Percentiles rank a stretch among this genome's conserved stretches.
phyloP scores from a whole-genome alignment of 306 rosid species.

The Prosopis cineraria region DNA sequence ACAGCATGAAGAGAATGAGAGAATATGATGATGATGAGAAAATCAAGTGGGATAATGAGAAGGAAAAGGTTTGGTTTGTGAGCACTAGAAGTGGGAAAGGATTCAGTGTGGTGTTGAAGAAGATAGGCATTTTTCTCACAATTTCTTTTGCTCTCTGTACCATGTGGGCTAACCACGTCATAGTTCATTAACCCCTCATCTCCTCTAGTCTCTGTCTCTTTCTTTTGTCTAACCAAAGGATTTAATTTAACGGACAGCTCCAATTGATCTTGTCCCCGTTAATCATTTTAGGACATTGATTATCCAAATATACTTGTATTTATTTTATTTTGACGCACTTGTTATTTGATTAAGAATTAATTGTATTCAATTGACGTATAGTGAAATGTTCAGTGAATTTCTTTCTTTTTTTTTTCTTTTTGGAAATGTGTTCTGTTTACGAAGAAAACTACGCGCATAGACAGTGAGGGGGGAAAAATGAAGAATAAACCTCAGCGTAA shows the following conservation, averaged over 20 bases:
- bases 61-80: constrained; percentile 42
- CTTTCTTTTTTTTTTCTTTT: too few relatives aligned
- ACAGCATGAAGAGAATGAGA: constrained; percentile 33
- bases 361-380: constrained; percentile 32
- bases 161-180: constrained; percentile 74
- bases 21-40: constrained; percentile 10
- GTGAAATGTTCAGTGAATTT: not conserved
- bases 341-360: constrained; percentile 33
- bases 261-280: constrained; percentile 41
- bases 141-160: constrained; percentile 81
- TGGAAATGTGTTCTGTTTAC: not conserved
- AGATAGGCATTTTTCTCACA: constrained; percentile 67
- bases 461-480: not conserved
- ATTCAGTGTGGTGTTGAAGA: constrained; percentile 59
- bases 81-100: constrained; percentile 52
- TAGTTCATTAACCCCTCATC: constrained; percentile 40
- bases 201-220: constrained; percentile 25
- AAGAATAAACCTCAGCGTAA: not conserved
- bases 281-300: constrained; percentile 33
- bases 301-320: constrained; percentile 42
- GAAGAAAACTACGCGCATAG: not conserved
- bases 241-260: constrained; percentile 37
- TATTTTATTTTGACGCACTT: constrained; percentile 28
- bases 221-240: constrained; percentile 48
- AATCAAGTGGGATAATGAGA: constrained; percentile 21